These are phyloP conservation scores for Rhizophora apiculata DNA, from an alignment of 345 rosid species.

Conservation along the genomic window DNA sequence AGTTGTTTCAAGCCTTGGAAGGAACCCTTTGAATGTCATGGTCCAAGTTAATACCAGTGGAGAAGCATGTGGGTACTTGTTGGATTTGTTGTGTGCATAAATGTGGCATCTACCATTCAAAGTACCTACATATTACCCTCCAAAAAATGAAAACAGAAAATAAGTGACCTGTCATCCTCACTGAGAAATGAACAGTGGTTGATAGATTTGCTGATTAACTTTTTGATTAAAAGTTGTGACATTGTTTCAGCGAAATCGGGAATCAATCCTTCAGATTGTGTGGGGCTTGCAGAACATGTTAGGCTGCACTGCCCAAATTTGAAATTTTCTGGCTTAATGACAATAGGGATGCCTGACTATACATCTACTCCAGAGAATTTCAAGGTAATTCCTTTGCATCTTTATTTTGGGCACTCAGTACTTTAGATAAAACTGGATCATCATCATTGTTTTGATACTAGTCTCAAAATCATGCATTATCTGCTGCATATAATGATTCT, in stretches of 20 bases:
- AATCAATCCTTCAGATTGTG: slow-evolving; percentile 65
- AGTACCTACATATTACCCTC: background rate
- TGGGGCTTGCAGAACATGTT: slow-evolving; percentile 66
- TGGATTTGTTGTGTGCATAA: background rate
- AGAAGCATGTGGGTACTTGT: slow-evolving; percentile 66
- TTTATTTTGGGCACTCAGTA: background rate
- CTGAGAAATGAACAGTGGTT: too few relatives aligned
- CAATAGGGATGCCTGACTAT: slow-evolving; percentile 88
- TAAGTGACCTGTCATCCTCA: background rate
- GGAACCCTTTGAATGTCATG: slow-evolving; percentile 80
- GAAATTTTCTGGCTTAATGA: slow-evolving; percentile 82
- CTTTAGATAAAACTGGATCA: background rate
- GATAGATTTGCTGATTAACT: background rate
- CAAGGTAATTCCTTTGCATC: slow-evolving; percentile 42
- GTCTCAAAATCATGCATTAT: background rate
- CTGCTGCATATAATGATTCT: too few relatives aligned
- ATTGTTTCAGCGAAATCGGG: slow-evolving; percentile 80
- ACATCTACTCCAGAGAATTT: slow-evolving; percentile 89
- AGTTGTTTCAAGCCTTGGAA: slow-evolving; percentile 67
- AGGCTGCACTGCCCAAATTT: slow-evolving; percentile 64
- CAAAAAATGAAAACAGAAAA: background rate
- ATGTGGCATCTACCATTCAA: background rate
- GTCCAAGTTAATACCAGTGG: slow-evolving; percentile 95
- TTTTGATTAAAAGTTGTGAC: slow-evolving; percentile 16
- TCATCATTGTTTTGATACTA: background rate